Base-by-base conservation (phyloP, 345 rosid genomes). In the Gossypium australe region DNA sequence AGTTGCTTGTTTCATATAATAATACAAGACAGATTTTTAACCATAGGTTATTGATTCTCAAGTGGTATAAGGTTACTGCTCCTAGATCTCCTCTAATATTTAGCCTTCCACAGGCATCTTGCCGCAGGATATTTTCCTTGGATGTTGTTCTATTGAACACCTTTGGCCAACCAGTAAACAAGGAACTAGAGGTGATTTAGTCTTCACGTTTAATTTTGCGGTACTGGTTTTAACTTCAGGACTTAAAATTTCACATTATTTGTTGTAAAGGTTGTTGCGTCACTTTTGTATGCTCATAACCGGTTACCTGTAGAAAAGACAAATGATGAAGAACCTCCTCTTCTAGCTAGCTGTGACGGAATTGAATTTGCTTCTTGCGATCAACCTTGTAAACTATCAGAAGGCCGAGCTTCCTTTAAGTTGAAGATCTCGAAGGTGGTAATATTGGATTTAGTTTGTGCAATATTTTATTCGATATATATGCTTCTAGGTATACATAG, bases 401-500 rank as follows among this genome's bases (percentile, higher is more conserved):
- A 86, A 7, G 97, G 98, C 48, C 85, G 84, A n/a, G 90, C 93
- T 62, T 87, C 97, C 76, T 89, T 93, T 74, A 89, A 87, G 82
- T 88, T 93, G 76, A 89, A 89, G 79, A 89, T 91, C 74, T 88
- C 97, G 77, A 92, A 91, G 98, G 97, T 91, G 55, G 38, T 75
- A 59, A 56, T 44, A 64, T 66, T 58, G 59, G 34, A 75, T 67
- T n/a, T 61, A 34, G 78, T 57, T 66, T 71, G 47, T 69, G 60
- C 25, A 59, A 29, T 52, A 9, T 66, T 48, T 65, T 65, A 2
- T 44, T 2, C 12, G 2, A 13, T 9, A 44, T 44, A 18, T 20
- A 44, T 66, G 53, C 34, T 20, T 59, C 34, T 45, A 65, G 61
- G 17, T 70, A 27, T 17, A 29, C 8, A 13, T 70, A 6, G 60